Base-by-base conservation (phyloP, 1,284 basidiomycete species). In the Malassezia equina region DNA sequence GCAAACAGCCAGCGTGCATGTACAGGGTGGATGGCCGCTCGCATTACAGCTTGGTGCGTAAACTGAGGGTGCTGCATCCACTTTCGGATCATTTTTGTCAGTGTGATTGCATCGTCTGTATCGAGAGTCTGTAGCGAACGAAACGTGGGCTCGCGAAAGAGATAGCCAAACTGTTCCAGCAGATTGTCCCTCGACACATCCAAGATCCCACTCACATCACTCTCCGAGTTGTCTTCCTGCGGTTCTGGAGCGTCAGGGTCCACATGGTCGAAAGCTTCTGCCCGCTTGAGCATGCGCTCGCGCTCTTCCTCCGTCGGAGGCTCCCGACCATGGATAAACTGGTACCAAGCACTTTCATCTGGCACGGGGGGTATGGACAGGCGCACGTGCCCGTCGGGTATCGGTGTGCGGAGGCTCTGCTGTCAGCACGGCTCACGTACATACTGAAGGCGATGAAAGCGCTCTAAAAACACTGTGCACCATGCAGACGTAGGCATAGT, bases 1-100 rank as follows among this genome's bases (percentile, higher is more conserved):
- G 81, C 80, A 73, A 93, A 89, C 42, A 90, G 82, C 90, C 90
- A 94, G 29, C 81, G 81, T 2, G 82, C 81, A 67, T 91, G 86
- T 21, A 79, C 77, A 48, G 82, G 78, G 4, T 82, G 82, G 25
- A 85, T 78, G 17, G 78, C 75, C 47, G 78, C 77, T 19, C 33
- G 13, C 8, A 21, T 2, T 1, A 15, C 23, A 19, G 7, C 23
- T 13, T 15, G 32, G 21, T 48, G 24, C 11, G 45, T 36, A 28
- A 47, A 50, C n/a, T 47, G 43, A 12, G 50, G 42, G 19, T 57
- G 55, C 24, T 50, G 44, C 29, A 51, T 50, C 55, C 55, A 57
- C 40, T 36, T 51, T 24, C 55, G 55, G 8, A 57, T 33, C 7
- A 42, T 23, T 25, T 47, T 29, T 7, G 43, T 32, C 1, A 57